These are phyloP conservation scores for Elaeagnus macrophylla DNA, from an alignment of 306 rosid species.

Conservation along the genomic window DNA sequence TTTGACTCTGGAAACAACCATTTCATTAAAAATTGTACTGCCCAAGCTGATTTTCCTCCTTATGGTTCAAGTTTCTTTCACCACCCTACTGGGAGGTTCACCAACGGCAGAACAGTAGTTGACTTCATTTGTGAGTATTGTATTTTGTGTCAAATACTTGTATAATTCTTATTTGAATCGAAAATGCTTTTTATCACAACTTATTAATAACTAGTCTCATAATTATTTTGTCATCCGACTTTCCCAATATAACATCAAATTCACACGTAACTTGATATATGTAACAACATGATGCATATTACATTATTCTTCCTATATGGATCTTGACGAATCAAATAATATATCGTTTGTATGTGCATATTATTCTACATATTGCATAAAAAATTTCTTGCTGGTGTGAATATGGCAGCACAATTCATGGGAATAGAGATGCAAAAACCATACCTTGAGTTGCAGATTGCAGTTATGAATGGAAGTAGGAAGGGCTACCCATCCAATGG, in stretches of 20 bases:
- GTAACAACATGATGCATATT: no score
- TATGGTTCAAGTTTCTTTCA: constrained; percentile 33
- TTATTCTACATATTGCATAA: neutral
- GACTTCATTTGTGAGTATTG: constrained; percentile 31
- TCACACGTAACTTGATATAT: no score
- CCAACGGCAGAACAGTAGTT: constrained; percentile 32
- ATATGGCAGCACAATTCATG: constrained; percentile 23
- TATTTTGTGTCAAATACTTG: neutral
- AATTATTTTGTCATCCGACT: no score
- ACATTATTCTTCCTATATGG: no score
- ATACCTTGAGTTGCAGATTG: constrained; percentile 20
- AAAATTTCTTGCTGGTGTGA: neutral
- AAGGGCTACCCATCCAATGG: constrained; percentile 32
- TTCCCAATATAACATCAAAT: no score
- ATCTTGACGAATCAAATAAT: neutral
- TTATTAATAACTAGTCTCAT: no score
- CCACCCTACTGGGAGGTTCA: constrained; percentile 34
- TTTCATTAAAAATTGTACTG: constrained; percentile 24
- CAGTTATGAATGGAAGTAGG: constrained; percentile 25
- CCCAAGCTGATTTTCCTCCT: constrained; percentile 33
- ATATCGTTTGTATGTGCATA: neutral
- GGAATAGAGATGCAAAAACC: constrained; percentile 30
- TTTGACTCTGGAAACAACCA: constrained; percentile 32
- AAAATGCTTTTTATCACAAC: no score
- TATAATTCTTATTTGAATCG: neutral